phyloP scores from a whole-genome alignment of 1,284 basidiomycete genomes.

The Ceratobasidium sp. region DNA sequence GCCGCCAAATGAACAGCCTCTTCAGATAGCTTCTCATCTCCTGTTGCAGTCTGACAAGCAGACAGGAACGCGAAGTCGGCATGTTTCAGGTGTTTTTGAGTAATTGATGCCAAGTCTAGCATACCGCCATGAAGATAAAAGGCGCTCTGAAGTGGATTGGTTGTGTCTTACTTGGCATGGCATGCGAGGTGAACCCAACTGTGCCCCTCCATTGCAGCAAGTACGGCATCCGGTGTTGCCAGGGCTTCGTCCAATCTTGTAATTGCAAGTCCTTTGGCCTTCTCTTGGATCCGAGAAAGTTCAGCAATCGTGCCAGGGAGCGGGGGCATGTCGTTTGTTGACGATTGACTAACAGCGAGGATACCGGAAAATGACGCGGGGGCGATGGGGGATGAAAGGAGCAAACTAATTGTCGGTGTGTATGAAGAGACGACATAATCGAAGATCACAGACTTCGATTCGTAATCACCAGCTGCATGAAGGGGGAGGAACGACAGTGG shows the following conservation, averaged over 20 bases:
- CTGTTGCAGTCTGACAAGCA: slow-evolving; percentile 17
- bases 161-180: slow-evolving; percentile 10
- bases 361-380: neutral
- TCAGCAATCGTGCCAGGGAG: neutral
- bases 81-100: neutral
- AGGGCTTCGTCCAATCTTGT: neutral
- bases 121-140: neutral
- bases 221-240: neutral
- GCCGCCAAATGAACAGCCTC: slow-evolving; percentile 30
- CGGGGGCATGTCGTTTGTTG: neutral
- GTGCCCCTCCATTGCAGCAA: neutral
- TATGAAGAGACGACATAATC: slow-evolving; percentile 9
- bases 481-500: slow-evolving; percentile 4
- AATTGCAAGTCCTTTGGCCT: neutral
- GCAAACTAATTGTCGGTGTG: neutral
- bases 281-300: neutral
- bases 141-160: neutral
- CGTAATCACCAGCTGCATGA: slow-evolving; percentile 8
- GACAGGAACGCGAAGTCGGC: slow-evolving; percentile 5
- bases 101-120: neutral
- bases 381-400: neutral
- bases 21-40: slow-evolving; percentile 3
- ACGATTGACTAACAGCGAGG: neutral
- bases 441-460: neutral
- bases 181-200: slow-evolving; percentile 41